These are phyloP conservation scores for Penicillium sp. DNA, from an alignment of 2,329 filamentous ascomycete genomes.

Conservation along the genomic window DNA sequence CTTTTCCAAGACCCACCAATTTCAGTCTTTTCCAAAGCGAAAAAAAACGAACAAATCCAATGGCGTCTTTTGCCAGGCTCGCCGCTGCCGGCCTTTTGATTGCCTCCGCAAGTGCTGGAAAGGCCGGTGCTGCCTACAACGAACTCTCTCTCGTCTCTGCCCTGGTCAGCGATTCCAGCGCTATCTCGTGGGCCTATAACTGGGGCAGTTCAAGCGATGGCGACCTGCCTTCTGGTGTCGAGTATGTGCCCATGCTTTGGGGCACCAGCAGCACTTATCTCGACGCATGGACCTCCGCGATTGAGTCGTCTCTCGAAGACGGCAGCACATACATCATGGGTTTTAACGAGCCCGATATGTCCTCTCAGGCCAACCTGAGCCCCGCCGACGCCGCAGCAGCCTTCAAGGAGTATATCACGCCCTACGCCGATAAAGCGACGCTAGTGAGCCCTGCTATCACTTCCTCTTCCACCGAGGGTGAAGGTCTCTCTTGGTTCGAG, in stretches of 20 bases:
- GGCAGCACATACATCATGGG: conserved; percentile 37
- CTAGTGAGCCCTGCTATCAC: conserved; percentile 43
- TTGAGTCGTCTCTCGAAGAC: conserved; percentile 30
- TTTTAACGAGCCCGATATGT: conserved; percentile 47
- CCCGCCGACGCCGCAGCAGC: conserved; percentile 32
- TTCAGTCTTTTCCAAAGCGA: conserved; percentile 1
- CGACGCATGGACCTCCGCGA: conserved; percentile 31
- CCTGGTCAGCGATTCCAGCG: conserved; percentile 32
- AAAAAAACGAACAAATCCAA: neutral
- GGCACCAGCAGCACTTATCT: conserved; percentile 32
- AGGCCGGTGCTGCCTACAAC: conserved; percentile 34
- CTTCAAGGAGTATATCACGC: conserved; percentile 38
- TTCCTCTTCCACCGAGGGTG: conserved; percentile 35
- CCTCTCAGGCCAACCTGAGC: conserved; percentile 35
- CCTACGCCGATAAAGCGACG: conserved; percentile 31
- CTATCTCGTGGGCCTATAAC: conserved; percentile 44
- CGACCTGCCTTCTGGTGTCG: conserved; percentile 28
- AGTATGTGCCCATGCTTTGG: conserved; percentile 47
- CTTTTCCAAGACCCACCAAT: neutral
- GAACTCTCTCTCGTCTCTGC: conserved; percentile 26
- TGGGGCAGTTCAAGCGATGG: conserved; percentile 36
- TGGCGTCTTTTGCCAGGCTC: conserved; percentile 2
- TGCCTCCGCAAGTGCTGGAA: conserved; percentile 1
- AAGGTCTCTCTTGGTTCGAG: conserved; percentile 40
- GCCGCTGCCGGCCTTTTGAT: conserved; percentile 1